A percentile compares a stretch with the other conserved stretches of the same genome.
Conservation (phyloP, 805 yeast genomes). For the Candida berthetii region DNA sequence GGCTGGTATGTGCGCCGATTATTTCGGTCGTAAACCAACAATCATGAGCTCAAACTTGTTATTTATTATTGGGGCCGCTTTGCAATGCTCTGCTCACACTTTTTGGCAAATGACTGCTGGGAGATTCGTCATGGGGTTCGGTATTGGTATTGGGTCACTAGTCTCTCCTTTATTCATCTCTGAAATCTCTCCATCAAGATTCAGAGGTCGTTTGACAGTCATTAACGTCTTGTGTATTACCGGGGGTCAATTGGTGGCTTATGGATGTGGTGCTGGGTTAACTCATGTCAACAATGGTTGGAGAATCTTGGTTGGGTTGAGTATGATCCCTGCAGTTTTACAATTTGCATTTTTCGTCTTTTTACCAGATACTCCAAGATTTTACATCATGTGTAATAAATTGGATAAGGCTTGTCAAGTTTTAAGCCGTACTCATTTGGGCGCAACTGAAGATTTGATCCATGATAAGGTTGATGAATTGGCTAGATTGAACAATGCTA, state of each 20-base stretch:
- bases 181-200: conserved; percentile 88
- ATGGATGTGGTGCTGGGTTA: conserved; percentile 88
- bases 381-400: conserved; percentile 65
- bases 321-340: conserved; percentile 78
- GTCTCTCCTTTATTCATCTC: conserved; percentile 91
- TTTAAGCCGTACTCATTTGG: conserved; percentile 52
- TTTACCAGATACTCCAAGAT: conserved; percentile 96
- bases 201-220: conserved; percentile 87
- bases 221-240: conserved; percentile 87
- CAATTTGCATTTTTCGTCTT: conserved; percentile 76
- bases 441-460: conserved; percentile 59
- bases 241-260: conserved; percentile 92
- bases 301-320: conserved; percentile 87
- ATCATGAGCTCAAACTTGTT: conserved; percentile 76
- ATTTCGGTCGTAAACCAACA: conserved; percentile 79
- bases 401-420: conserved; percentile 63
- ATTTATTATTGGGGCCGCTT: conserved; percentile 77
- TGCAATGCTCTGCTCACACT: conserved; percentile 75
- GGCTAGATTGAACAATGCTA: conserved; percentile 35
- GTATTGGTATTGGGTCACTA: conserved; percentile 92
- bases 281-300: conserved; percentile 74
- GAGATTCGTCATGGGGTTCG: conserved; percentile 90
- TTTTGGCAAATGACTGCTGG: conserved; percentile 93
- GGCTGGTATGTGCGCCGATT: conserved; percentile 81
- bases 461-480: conserved; percentile 66